Conservation (phyloP, 371 early-diverging fungal species). For the Paraphysoderma sedebokerense region DNA sequence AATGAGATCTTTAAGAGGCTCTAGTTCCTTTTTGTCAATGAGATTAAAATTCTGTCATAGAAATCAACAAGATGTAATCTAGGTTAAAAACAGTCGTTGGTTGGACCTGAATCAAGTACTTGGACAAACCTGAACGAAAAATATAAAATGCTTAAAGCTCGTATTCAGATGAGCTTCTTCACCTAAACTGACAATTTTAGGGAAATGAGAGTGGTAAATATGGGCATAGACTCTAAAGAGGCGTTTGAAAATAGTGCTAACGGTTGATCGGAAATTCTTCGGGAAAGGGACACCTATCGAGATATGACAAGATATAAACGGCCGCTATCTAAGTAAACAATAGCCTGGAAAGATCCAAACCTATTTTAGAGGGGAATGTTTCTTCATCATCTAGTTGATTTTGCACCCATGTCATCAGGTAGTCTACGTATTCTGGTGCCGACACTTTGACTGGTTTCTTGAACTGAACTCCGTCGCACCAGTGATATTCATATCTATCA, state of each 20-base stretch:
- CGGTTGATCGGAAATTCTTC: slow-evolving; percentile 19
- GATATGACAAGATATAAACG: background rate
- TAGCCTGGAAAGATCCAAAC: slow-evolving; percentile 7
- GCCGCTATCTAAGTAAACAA: background rate
- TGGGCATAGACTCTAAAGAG: slow-evolving; percentile 77
- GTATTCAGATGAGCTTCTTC: slow-evolving; percentile 74
- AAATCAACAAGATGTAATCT: too few species aligned
- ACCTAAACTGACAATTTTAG: slow-evolving; percentile 40
- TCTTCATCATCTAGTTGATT: slow-evolving; percentile 54
- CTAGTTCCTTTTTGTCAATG: slow-evolving; percentile 48
- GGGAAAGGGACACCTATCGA: slow-evolving; percentile 29
- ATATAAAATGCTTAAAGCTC: slow-evolving; percentile 69
- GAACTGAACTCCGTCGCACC: slow-evolving; percentile 55
- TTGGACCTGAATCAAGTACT: too few species aligned
- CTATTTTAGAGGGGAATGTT: slow-evolving; percentile 59
- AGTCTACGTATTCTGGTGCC: slow-evolving; percentile 71
- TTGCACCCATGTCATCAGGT: slow-evolving; percentile 67
- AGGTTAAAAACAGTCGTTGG: too few species aligned
- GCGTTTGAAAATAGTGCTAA: slow-evolving; percentile 47
- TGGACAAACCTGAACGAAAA: too few species aligned
- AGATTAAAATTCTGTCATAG: slow-evolving; percentile 61
- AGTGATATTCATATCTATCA: slow-evolving; percentile 54
- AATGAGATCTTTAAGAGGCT: slow-evolving; percentile 43
- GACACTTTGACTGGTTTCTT: slow-evolving; percentile 57
- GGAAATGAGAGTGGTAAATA: slow-evolving; percentile 65